These are phyloP conservation scores for Epichloe hybrida DNA, from an alignment of 2,329 filamentous ascomycete species.

Conservation along the genomic window DNA sequence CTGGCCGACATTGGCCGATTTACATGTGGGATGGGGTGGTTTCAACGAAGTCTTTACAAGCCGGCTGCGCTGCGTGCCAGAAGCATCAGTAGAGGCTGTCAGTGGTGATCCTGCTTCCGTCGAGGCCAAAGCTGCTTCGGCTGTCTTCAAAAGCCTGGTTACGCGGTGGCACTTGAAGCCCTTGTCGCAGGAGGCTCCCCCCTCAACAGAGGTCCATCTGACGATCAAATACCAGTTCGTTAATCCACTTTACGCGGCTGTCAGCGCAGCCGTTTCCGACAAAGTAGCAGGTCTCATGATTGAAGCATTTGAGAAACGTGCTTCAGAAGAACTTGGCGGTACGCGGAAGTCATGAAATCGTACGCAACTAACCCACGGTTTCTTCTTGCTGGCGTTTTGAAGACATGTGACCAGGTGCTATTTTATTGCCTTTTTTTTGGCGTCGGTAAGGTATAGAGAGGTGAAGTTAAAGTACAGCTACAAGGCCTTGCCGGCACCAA, in stretches of 20 bases:
- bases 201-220: constrained; percentile 57
- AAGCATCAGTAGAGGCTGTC: constrained; percentile 61
- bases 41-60: constrained; percentile 76
- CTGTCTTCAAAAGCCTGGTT: constrained; percentile 52
- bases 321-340: constrained; percentile 31
- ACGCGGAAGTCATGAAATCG: not conserved
- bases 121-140: constrained; percentile 25
- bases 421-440: no score
- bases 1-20: constrained; percentile 62
- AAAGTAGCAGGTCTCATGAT: constrained; percentile 84
- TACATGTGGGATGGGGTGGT: constrained; percentile 75
- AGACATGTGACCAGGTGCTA: no score
- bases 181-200: constrained; percentile 14
- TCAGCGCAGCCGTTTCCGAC: constrained; percentile 70
- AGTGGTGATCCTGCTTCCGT: constrained; percentile 42
- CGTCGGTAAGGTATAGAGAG: no score
- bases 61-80: constrained; percentile 63
- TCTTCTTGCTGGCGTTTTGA: no score
- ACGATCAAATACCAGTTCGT: constrained; percentile 71
- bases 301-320: constrained; percentile 78
- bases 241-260: constrained; percentile 74
- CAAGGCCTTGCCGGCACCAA: no score
- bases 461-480: no score
- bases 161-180: constrained; percentile 56
- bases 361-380: no score